phyloP scores from a whole-genome alignment of 2,329 filamentous ascomycete species.

The Xylariaceae sp. region DNA sequence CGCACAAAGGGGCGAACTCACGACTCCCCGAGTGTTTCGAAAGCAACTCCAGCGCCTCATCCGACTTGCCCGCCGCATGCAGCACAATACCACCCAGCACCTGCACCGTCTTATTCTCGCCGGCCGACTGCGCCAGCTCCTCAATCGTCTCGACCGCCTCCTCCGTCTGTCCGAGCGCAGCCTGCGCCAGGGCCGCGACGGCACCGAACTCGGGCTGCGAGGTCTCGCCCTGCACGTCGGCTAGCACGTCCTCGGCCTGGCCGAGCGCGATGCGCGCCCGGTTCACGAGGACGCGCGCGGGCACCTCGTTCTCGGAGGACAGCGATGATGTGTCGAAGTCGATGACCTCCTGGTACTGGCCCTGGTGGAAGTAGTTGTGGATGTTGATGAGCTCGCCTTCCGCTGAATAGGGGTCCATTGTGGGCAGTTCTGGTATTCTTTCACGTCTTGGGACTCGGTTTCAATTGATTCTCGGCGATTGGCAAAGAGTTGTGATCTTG shows the following conservation, averaged over 20 bases:
- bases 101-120: slow-evolving; percentile 76
- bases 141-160: slow-evolving; percentile 60
- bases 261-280: slow-evolving; percentile 80
- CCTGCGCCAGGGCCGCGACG: slow-evolving; percentile 70
- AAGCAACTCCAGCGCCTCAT: slow-evolving; percentile 76
- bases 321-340: slow-evolving; percentile 79
- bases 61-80: slow-evolving; percentile 72
- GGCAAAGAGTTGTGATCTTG: background rate
- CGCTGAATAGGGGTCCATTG: slow-evolving; percentile 65
- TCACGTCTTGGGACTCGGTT: background rate
- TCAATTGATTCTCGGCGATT: background rate
- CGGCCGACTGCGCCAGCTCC: slow-evolving; percentile 59
- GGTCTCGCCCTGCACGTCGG: slow-evolving; percentile 58
- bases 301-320: slow-evolving; percentile 69
- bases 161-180: slow-evolving; percentile 53
- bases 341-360: slow-evolving; percentile 80
- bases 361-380: slow-evolving; percentile 67
- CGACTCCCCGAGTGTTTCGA: slow-evolving; percentile 80
- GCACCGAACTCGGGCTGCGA: slow-evolving; percentile 66
- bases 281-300: slow-evolving; percentile 71
- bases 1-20: slow-evolving; percentile 41
- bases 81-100: slow-evolving; percentile 76
- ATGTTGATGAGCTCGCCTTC: slow-evolving; percentile 69
- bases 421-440: slow-evolving; percentile 15
- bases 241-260: slow-evolving; percentile 66